Base-by-base conservation (phyloP, 805 yeast genomes). In the Ogataea methanolica region DNA sequence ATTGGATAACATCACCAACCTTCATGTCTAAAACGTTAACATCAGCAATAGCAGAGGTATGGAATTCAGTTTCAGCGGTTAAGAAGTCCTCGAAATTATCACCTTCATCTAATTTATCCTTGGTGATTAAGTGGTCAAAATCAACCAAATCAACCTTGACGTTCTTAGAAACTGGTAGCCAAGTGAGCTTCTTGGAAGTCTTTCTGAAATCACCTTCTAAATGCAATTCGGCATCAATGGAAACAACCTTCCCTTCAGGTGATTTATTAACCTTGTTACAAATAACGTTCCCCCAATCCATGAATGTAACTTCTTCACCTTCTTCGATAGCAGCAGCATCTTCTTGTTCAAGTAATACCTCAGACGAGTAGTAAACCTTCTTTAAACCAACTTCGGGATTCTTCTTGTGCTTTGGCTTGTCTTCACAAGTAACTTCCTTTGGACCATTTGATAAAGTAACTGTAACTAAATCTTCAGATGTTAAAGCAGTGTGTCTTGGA, bases 221-320 rank as follows among this genome's bases (percentile, higher is more conserved):
- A 68, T 92, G 85, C 60, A 92, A 75, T 58, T 81, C 84, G 47
- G 89, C 96, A 45, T 80, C 85, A 52, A 92, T 72, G 4, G 83
- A 72, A 42, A 73, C 74, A 47, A 85, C 85, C 36, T 73, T 54
- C 43, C 68, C 73, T 41, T 69, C 78, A 49, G 78, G 85, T 53
- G 80, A 82, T 66, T 79, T 83, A 65, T 70, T 71, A 62, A 91
- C 78, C 66, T 80, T 80, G 55, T 85, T 79, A 55, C 91, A 73
- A 56, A 92, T 85, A 49, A 82, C 86, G 67, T 92, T 92, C 77
- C 97, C 98, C 98, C 98, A 92, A 71, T 92, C 97, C 98, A 92
- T 92, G 61, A 92, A 79, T n/a, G 98, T 92, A 53, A 91, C 75
- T 73, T 92, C 98, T 72, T 92, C 98, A 54, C 85, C 88, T 39